Evolutionary conservation across 2,329 filamentous ascomycete genomes (phyloP), one percentile per base, ranked within the genome.

Genomic region (Aspergillus bombycis): DNA sequence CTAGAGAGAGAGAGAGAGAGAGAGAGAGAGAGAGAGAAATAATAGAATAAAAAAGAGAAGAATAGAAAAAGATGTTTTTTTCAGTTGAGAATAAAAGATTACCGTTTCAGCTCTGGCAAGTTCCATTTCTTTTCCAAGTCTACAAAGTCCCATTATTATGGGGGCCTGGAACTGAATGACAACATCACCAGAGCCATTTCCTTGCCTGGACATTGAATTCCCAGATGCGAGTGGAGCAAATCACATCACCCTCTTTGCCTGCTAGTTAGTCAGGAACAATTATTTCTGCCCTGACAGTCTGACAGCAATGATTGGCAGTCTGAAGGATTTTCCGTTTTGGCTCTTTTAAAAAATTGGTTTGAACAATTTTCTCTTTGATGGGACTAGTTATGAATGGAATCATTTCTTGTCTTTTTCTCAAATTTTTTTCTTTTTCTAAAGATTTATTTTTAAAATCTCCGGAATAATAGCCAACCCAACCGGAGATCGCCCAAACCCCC

Each of bases 261-360:
- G 56, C 54, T 50, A 55, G 62, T 68, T 68, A 68, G 66, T 64
- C 66, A 68, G 66, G 66, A 67, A 68, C 65, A 57, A 62, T n/a
- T 55, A 32, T 55, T 53, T 36, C n/a, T 38, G 52, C 52, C 52
- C 52, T 55, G 52, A 55, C 30, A 16, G 30, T 55, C 32, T 28
- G 36, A 38, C 50, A 16, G 30, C 30, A 60, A 53, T 45, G 46
- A 60, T 62, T 61, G 58, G 58, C 45, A 62, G 56, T 19, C 46
- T 45, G 26, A 46, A 61, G 38, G 38, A 46, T 55, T 54, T 54
- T 54, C 32, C 28, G 10, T 54, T 36, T 54, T 21, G 10, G n/a
- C n/a, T 34, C 16, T 36, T 11, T 36, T 23, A 12, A 9, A 30
- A 19, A 32, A 30, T 21, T 34, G 8, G 12, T 52, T 10, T 34